Evolutionary conservation across 805 yeast species (phyloP).

Genomic region (Monosporozyma aerobia): DNA sequence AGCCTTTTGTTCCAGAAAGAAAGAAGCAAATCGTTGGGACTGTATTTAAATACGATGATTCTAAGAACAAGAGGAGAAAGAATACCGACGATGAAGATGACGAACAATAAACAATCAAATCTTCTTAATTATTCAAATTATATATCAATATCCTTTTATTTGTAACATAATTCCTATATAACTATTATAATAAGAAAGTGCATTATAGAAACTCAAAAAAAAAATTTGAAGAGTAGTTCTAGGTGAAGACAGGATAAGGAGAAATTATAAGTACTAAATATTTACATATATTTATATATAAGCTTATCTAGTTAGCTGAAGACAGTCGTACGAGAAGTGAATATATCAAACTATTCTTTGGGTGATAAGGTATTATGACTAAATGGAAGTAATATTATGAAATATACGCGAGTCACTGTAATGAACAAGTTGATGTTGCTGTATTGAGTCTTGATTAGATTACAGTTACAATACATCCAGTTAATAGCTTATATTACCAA

Average conservation of each 20-base stretch:
- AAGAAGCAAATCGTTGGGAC: conserved; percentile 80
- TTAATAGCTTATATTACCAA: background rate
- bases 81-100: conserved; percentile 6
- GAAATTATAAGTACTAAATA: background rate
- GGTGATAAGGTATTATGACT: background rate
- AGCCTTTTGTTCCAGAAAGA: conserved; percentile 60
- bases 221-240: background rate
- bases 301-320: background rate
- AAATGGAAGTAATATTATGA: background rate
- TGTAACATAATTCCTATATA: background rate
- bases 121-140: background rate
- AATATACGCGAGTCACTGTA: background rate
- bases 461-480: background rate
- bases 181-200: background rate
- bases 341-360: background rate
- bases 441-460: background rate
- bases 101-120: background rate
- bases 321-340: background rate
- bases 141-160: background rate
- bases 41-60: conserved; percentile 48
- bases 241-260: background rate
- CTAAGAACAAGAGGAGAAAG: conserved; percentile 8
- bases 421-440: background rate
- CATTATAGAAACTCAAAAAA: background rate
- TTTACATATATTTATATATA: background rate